Percentiles rank a stretch among this genome's conserved stretches.
Conservation (phyloP, 2,329 filamentous ascomycete species). For the Pestalotiopsis sp. region DNA sequence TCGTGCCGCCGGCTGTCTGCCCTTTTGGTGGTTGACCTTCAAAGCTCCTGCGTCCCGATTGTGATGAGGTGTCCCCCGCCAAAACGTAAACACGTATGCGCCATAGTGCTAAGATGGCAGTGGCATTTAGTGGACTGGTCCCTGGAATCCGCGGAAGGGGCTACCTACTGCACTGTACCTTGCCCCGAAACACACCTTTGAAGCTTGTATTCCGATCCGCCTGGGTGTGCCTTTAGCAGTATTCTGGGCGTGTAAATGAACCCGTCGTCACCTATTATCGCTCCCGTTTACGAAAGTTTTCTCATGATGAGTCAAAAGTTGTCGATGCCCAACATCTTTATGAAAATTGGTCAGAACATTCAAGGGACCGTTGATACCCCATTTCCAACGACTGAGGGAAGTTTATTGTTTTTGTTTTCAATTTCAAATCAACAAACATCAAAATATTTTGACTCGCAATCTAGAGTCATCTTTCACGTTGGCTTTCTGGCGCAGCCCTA, state of each 20-base stretch:
- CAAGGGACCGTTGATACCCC: neutral
- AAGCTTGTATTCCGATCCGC: neutral
- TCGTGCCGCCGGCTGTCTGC: neutral
- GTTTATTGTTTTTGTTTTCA: neutral
- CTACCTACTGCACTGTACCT: neutral
- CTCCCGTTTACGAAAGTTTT: constrained; percentile 8
- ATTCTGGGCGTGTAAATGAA: constrained; percentile 2
- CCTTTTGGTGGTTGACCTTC: neutral
- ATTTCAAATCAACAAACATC: neutral
- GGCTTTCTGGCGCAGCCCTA: constrained; percentile 22
- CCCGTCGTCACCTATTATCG: constrained; percentile 6
- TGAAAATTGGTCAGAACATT: neutral
- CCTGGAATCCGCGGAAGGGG: constrained; percentile 1
- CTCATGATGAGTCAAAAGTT: constrained; percentile 21
- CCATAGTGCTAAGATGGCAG: neutral
- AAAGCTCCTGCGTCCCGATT: neutral
- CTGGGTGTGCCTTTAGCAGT: constrained; percentile 4
- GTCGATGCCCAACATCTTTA: constrained; percentile 1
- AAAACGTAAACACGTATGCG: neutral
- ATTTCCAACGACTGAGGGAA: neutral
- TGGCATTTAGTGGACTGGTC: constrained; percentile 13
- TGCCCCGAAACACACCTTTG: neutral
- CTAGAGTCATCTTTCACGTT: constrained; percentile 23
- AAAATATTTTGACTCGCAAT: neutral
- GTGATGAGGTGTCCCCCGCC: constrained; percentile 1